phyloP scores from a whole-genome alignment of 371 early-diverging fungal species.

The Mucor plumbeus region DNA sequence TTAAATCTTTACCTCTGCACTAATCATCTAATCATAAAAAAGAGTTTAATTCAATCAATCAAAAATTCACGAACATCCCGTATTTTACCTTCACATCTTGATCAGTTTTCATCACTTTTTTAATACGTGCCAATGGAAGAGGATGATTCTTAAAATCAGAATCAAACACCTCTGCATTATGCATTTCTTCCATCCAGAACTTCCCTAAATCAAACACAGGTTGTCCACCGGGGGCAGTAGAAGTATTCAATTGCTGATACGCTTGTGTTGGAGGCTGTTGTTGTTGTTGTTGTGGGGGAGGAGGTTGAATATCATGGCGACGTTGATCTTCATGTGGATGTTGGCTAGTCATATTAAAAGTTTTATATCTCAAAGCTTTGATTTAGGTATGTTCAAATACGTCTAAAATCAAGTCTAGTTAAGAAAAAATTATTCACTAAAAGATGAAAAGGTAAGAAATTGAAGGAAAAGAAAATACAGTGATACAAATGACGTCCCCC shows the following conservation, averaged over 20 bases:
- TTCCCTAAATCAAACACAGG: conserved; percentile 52
- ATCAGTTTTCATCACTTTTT: conserved; percentile 99
- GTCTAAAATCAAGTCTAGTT: not conserved
- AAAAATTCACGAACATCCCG: too few relatives aligned
- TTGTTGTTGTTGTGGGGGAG: conserved; percentile 10
- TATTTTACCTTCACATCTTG: conserved; percentile 89
- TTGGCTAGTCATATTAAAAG: not conserved
- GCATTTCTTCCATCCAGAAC: conserved; percentile 55
- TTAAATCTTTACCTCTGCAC: conserved; percentile 36
- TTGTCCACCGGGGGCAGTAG: conserved; percentile 35
- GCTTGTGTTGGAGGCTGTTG: not conserved
- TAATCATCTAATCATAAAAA: conserved; percentile 35
- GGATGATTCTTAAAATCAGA: conserved; percentile 91
- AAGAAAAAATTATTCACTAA: not conserved
- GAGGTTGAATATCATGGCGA: conserved; percentile 6
- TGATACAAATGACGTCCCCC: conserved; percentile 5
- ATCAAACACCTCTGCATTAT: conserved; percentile 40
- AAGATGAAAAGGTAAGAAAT: not conserved
- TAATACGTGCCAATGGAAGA: conserved; percentile 98
- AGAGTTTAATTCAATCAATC: not conserved
- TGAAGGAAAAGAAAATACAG: not conserved
- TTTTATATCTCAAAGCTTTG: not conserved
- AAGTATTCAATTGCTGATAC: conserved; percentile 7
- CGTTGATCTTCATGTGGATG: conserved; percentile 13
- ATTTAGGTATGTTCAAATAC: too few relatives aligned